Evolutionary conservation across 257 asterid species (phyloP).

Genomic region (Verbena officinalis): DNA sequence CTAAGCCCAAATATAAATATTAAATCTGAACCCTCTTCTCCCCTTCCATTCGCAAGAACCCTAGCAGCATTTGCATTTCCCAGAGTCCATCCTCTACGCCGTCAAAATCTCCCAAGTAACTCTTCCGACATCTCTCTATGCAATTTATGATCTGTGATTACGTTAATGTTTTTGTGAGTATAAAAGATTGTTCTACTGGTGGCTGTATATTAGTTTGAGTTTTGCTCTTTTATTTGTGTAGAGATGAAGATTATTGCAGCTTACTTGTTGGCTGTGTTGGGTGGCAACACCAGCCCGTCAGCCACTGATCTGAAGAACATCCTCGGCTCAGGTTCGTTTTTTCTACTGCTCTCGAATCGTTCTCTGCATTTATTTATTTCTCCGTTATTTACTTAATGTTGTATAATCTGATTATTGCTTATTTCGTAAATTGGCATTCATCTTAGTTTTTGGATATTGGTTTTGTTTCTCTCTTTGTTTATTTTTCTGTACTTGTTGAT

Average conservation of each 20-base stretch:
- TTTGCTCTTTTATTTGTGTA: slow-evolving; percentile 14
- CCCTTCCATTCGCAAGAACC: not conserved
- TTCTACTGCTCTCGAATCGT: not conserved
- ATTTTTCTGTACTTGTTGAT: no score
- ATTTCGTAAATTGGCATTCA: no score
- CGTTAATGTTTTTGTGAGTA: not conserved
- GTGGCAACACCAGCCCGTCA: slow-evolving; percentile 51
- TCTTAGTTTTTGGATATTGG: no score
- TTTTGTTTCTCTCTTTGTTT: not conserved
- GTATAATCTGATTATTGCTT: not conserved
- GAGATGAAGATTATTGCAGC: slow-evolving; percentile 58
- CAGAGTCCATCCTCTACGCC: slow-evolving; percentile 4
- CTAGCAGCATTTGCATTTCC: slow-evolving; percentile 32
- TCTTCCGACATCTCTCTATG: not conserved
- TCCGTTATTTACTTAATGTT: no score
- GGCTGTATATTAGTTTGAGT: not conserved
- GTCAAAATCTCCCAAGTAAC: slow-evolving; percentile 26
- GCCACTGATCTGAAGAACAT: slow-evolving; percentile 45
- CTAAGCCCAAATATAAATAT: slow-evolving; percentile 34
- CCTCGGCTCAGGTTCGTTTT: slow-evolving; percentile 43
- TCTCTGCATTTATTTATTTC: not conserved
- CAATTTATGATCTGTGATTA: no score
- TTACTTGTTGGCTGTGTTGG: slow-evolving; percentile 59
- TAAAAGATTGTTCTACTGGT: not conserved
- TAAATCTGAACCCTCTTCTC: not conserved